phyloP scores from a whole-genome alignment of 2,329 filamentous ascomycete species.

The Gremmenia infestans region DNA sequence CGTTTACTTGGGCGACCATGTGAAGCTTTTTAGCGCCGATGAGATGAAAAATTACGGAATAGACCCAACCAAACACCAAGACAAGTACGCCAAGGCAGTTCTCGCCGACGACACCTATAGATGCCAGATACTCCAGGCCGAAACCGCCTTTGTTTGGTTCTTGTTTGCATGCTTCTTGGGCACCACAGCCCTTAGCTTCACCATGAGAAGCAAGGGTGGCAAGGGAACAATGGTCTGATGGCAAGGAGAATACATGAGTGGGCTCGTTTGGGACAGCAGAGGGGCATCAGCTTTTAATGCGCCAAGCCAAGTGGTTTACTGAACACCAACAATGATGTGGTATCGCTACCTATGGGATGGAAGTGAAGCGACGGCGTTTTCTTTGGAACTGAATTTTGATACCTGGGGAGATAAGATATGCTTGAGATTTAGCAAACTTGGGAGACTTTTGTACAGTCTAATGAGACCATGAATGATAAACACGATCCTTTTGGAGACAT shows the following conservation, averaged over 20 bases:
- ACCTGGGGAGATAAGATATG: background rate
- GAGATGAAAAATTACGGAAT: slow-evolving; percentile 2
- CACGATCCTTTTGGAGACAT: slow-evolving; percentile 11
- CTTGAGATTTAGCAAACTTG: background rate
- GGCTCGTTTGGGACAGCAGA: background rate
- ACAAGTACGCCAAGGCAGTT: background rate
- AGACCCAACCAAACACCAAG: background rate
- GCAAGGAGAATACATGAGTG: background rate
- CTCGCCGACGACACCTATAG: slow-evolving; percentile 8
- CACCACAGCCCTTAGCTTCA: slow-evolving; percentile 15
- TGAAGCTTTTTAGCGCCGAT: slow-evolving; percentile 8
- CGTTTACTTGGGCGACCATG: slow-evolving; percentile 6
- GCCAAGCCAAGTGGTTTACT: background rate
- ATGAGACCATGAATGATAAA: background rate
- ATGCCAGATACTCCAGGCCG: slow-evolving; percentile 20
- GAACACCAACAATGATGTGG: background rate
- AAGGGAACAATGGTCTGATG: slow-evolving; percentile 10
- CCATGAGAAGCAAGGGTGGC: slow-evolving; percentile 8
- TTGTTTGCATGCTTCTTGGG: slow-evolving; percentile 15
- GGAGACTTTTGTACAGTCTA: background rate
- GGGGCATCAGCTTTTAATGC: background rate
- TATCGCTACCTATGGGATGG: too few relatives aligned
- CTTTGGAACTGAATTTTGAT: background rate
- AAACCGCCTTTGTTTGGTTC: slow-evolving; percentile 26
- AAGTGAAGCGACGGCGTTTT: background rate